These are phyloP conservation scores for sorghum (Sorghum bicolor) DNA, from an alignment of 176 grass and related monocot species.

Conservation along the genomic window DNA sequence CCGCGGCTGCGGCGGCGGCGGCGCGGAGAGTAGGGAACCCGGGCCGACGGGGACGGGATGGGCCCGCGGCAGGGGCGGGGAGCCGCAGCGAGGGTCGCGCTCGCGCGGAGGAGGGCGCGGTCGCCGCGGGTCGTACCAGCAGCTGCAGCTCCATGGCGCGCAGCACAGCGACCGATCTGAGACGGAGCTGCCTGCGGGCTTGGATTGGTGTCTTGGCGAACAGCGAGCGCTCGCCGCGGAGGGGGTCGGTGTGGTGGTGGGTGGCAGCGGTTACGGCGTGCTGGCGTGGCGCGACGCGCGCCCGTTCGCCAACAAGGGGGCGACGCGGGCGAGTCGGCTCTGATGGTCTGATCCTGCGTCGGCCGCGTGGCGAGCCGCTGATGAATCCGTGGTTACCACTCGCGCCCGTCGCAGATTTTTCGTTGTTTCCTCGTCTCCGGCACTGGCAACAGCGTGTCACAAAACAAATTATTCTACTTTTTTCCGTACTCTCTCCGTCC, in stretches of 20 bases:
- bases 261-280: slow-evolving; percentile 1
- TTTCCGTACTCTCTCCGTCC: too few relatives aligned
- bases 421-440: too few relatives aligned
- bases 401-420: too few relatives aligned
- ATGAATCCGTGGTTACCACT: too few relatives aligned
- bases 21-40: slow-evolving; percentile 18
- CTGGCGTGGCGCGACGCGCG: slow-evolving; percentile 31
- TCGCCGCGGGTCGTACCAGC: slow-evolving; percentile 4
- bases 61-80: neutral
- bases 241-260: slow-evolving; percentile 6
- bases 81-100: slow-evolving; percentile 8
- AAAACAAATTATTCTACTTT: too few relatives aligned
- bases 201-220: neutral
- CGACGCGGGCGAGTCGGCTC: too few relatives aligned
- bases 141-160: slow-evolving; percentile 37
- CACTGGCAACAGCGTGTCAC: too few relatives aligned
- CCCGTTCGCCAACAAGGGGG: neutral
- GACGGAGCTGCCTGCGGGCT: neutral
- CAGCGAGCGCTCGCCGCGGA: too few relatives aligned
- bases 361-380: too few relatives aligned
- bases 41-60: neutral
- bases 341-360: too few relatives aligned
- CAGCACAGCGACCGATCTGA: neutral
- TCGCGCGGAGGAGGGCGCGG: slow-evolving; percentile 14
- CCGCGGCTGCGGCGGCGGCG: neutral